A percentile compares a stretch with the other conserved stretches of the same genome.
Evolutionary conservation across 305 asterid genomes (phyloP).

Genomic region (Fraxinus nigra): DNA sequence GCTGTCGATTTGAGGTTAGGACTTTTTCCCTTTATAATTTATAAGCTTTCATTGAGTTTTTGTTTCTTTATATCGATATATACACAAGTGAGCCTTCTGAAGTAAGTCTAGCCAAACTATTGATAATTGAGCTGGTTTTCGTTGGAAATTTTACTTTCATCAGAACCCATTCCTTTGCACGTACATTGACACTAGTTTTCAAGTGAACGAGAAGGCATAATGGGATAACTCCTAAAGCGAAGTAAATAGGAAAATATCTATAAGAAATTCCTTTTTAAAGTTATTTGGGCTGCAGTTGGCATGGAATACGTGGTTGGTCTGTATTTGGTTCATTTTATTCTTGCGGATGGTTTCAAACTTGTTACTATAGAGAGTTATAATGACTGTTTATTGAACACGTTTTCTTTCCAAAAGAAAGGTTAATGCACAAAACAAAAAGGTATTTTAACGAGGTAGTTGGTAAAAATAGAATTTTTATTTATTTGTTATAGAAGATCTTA

Average conservation of each 20-base stretch:
- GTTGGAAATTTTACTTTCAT: not conserved
- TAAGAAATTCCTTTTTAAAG: not conserved
- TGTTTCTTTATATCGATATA: not conserved
- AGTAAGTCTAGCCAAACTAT: not conserved
- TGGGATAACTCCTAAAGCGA: not conserved
- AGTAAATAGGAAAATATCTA: not conserved
- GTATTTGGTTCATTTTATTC: not conserved
- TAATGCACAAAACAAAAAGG: not conserved
- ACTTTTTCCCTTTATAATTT: not conserved
- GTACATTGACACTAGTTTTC: not conserved
- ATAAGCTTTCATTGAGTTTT: constrained; percentile 1
- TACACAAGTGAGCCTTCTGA: not conserved
- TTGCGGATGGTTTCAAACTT: not conserved
- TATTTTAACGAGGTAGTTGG: not conserved
- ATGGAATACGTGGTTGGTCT: not conserved
- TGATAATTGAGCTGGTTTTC: not conserved
- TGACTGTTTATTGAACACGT: not conserved
- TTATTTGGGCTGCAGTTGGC: not conserved
- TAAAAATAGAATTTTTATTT: not conserved
- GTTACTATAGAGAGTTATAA: not conserved
- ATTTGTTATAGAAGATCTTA: not conserved
- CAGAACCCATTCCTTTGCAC: not conserved
- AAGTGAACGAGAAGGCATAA: not conserved
- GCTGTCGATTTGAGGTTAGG: constrained; percentile 34
- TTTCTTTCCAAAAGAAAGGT: not conserved